These are phyloP conservation scores for Moesziomyces sp. DNA, from an alignment of 1,284 basidiomycete genomes.

Conservation along the genomic window DNA sequence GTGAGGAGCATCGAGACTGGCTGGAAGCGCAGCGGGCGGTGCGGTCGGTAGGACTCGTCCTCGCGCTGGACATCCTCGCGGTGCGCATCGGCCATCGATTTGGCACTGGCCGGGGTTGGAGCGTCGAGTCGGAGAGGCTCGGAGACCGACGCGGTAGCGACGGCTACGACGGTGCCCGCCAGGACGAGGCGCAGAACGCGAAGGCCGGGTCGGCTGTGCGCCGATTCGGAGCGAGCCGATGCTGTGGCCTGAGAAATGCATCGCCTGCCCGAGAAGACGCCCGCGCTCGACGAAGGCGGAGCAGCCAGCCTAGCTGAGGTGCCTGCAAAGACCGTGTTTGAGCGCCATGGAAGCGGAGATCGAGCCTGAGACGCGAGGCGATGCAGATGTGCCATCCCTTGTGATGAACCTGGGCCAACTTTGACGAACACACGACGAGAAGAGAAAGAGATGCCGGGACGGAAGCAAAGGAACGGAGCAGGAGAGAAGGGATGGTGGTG, in stretches of 20 bases:
- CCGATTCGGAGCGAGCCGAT: background rate
- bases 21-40: slow-evolving; percentile 37
- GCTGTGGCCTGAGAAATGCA: background rate
- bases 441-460: too few species aligned
- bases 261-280: slow-evolving; percentile 4
- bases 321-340: background rate
- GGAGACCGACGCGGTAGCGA: slow-evolving; percentile 10
- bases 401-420: too few species aligned
- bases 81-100: slow-evolving; percentile 30
- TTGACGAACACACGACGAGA: too few species aligned
- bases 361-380: background rate
- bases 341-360: background rate
- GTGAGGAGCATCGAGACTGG: slow-evolving; percentile 71
- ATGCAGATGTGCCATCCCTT: background rate
- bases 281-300: background rate
- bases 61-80: slow-evolving; percentile 30
- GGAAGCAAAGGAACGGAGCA: too few species aligned
- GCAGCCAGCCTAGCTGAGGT: slow-evolving; percentile 18
- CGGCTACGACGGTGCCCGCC: slow-evolving; percentile 30
- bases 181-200: slow-evolving; percentile 18
- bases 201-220: slow-evolving; percentile 2
- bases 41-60: slow-evolving; percentile 32
- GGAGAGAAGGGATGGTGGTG: too few species aligned
- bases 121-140: slow-evolving; percentile 40
- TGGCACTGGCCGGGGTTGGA: slow-evolving; percentile 9